Evolutionary conservation across 1,284 basidiomycete genomes (phyloP), one percentile per base, ranked within the genome.

Genomic region (Cryptococcus sp.): DNA sequence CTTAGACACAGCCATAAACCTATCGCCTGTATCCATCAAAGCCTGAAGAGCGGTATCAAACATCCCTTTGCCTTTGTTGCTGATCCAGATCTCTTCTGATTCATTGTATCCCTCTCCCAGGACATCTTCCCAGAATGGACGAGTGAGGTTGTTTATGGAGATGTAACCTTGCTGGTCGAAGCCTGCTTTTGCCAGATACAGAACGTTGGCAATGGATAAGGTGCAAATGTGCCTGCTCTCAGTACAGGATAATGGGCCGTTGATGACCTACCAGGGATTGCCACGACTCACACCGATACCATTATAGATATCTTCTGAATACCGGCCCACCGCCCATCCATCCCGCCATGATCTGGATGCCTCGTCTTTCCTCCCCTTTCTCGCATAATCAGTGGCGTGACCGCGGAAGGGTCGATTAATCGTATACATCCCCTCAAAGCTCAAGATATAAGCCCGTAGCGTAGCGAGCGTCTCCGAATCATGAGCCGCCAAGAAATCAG

Each of bases 281-380:
- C 69, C 77, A 22, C 53, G 53, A 13, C 67, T 65, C 16, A 59
- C 59, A 11, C 73, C 72, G 4, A 71, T 61, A 18, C 77, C 73
- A 55, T 77, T 72, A 61, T 79, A 79, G 7, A 74, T 62, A 60
- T 79, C 78, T 62, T 77, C 71, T 9, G 57, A 59, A 57, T 79
- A 80, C 10, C 78, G 61, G 0, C 78, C 78, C 10, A 79, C 61
- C 0, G 75, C 73, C 57, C 72, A 64, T 7, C 76, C 75, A 0
- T 64, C 56, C 1, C 62, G 60, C 28, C 28, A 28, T 5, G 28
- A 11, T 28, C n/a, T n/a, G n/a, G n/a, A n/a, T n/a, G n/a, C n/a
- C n/a, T n/a, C n/a, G n/a, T n/a, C n/a, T n/a, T n/a, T n/a, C n/a
- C n/a, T n/a, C n/a, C n/a, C n/a, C n/a, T n/a, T n/a, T n/a, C n/a